A percentile compares a stretch with the other conserved stretches of the same genome.
Evolutionary conservation across 2,329 filamentous ascomycete species (phyloP).

Genomic region (Ceratocystis lukuohia): DNA sequence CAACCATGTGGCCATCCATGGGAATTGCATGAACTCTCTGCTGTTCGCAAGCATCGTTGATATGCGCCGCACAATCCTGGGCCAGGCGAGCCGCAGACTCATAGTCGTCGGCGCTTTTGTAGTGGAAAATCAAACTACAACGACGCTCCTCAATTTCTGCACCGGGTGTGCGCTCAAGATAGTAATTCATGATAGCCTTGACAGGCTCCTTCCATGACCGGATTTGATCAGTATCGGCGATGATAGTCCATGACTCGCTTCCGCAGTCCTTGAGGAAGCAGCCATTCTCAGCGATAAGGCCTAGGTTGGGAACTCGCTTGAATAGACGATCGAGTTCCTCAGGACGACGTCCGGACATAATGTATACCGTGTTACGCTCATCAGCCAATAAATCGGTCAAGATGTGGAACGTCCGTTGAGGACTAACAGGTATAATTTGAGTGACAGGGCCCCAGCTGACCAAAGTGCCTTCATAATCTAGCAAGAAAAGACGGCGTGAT

Average conservation of each 20-base stretch:
- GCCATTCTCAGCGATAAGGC: constrained; percentile 87
- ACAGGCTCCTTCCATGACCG: constrained; percentile 73
- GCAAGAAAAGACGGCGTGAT: constrained; percentile 62
- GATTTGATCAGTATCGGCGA: constrained; percentile 59
- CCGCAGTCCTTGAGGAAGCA: constrained; percentile 70
- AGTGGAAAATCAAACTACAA: constrained; percentile 50
- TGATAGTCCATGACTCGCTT: constrained; percentile 58
- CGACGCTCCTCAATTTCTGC: constrained; percentile 83
- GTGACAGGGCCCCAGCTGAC: constrained; percentile 75
- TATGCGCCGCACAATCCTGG: constrained; percentile 81
- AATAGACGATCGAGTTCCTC: constrained; percentile 83
- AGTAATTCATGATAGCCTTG: constrained; percentile 72
- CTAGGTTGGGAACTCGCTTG: constrained; percentile 66
- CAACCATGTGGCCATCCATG: constrained; percentile 64
- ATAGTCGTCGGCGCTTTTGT: constrained; percentile 21
- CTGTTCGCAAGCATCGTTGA: constrained; percentile 81
- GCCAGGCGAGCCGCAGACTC: constrained; percentile 63
- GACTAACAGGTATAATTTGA: constrained; percentile 73
- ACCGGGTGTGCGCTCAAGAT: constrained; percentile 76
- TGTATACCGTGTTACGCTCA: constrained; percentile 71
- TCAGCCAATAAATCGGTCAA: constrained; percentile 71
- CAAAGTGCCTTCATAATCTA: constrained; percentile 89
- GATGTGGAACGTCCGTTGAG: constrained; percentile 67
- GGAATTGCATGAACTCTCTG: constrained; percentile 76
- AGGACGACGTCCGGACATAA: constrained; percentile 81